Evolutionary conservation across 2,329 filamentous ascomycete genomes (phyloP).

Genomic region (Xylariaceae sp.): DNA sequence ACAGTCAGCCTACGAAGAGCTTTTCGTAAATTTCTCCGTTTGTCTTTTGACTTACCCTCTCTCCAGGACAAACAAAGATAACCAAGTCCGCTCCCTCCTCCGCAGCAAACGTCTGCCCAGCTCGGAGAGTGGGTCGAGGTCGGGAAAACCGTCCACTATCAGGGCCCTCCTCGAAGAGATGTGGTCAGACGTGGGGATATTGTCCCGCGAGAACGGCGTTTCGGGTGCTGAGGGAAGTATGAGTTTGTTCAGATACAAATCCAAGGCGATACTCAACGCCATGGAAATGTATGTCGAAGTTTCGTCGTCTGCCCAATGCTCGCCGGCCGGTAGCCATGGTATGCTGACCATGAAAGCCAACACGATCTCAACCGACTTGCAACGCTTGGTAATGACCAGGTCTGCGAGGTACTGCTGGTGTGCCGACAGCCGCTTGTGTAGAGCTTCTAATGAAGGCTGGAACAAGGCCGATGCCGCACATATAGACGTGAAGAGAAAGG

Average conservation of each 20-base stretch:
- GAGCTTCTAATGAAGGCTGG: slow-evolving; percentile 54
- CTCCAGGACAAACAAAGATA: slow-evolving; percentile 67
- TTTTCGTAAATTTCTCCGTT: neutral
- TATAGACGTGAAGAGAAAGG: slow-evolving; percentile 67
- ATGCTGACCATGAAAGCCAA: slow-evolving; percentile 71
- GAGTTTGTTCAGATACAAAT: slow-evolving; percentile 65
- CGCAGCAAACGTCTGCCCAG: slow-evolving; percentile 57
- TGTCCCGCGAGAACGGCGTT: slow-evolving; percentile 38
- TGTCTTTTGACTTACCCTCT: slow-evolving; percentile 44
- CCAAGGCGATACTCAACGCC: slow-evolving; percentile 63
- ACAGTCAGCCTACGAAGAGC: too few relatives aligned
- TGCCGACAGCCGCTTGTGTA: slow-evolving; percentile 60
- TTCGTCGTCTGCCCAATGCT: slow-evolving; percentile 65
- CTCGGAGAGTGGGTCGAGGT: slow-evolving; percentile 56
- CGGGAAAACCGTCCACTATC: slow-evolving; percentile 60
- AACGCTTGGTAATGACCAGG: slow-evolving; percentile 54
- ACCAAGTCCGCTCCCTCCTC: slow-evolving; percentile 63
- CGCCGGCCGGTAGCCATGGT: slow-evolving; percentile 66
- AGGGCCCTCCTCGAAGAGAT: slow-evolving; percentile 63
- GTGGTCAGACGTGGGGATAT: slow-evolving; percentile 59
- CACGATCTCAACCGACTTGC: slow-evolving; percentile 68
- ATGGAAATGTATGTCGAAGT: slow-evolving; percentile 67
- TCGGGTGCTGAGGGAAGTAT: slow-evolving; percentile 48
- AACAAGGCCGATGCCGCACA: slow-evolving; percentile 64
- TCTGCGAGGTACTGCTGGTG: slow-evolving; percentile 60